A percentile compares a stretch with the other conserved stretches of the same genome.
These are phyloP conservation scores for Vitis rotundifolia DNA, from an alignment of 164 flowering plant species.

Conservation along the genomic window DNA sequence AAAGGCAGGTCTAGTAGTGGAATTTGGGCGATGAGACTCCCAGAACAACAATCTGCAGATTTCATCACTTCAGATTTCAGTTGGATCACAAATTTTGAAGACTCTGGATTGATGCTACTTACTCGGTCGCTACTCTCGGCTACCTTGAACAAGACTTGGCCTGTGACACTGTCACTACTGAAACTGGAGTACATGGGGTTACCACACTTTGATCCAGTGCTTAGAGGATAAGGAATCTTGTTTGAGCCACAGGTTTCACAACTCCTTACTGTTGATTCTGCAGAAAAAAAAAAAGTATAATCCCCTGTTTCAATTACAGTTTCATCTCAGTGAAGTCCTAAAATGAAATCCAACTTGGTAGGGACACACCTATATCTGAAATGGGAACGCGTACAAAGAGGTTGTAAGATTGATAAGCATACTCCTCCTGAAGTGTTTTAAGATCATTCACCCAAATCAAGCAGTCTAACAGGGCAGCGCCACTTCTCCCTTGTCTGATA, in stretches of 20 bases:
- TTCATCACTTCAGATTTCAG: neutral
- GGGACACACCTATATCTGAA: constrained; percentile 8
- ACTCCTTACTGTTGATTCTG: constrained; percentile 5
- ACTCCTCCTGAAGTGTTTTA: neutral
- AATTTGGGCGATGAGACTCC: neutral
- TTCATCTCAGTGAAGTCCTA: no score
- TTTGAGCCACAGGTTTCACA: constrained; percentile 16
- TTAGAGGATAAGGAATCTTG: constrained; percentile 16
- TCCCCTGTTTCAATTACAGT: neutral
- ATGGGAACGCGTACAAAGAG: constrained; percentile 5
- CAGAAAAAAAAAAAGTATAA: neutral
- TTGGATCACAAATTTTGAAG: constrained; percentile 11
- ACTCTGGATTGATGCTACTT: neutral
- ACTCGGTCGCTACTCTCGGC: constrained; percentile 6
- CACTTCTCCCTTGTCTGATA: neutral
- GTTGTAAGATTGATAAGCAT: neutral
- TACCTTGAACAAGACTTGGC: constrained; percentile 7
- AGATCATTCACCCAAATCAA: constrained; percentile 12
- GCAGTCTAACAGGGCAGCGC: neutral
- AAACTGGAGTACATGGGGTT: constrained; percentile 22
- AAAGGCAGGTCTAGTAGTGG: neutral
- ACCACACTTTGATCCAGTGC: constrained; percentile 11
- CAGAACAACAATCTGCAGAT: neutral
- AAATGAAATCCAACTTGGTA: neutral
- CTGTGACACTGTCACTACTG: constrained; percentile 10